Evolutionary conservation across 2,329 filamentous ascomycete species (phyloP), one percentile per base, ranked within the genome.

Genomic region (Calonectria multiphialidica): DNA sequence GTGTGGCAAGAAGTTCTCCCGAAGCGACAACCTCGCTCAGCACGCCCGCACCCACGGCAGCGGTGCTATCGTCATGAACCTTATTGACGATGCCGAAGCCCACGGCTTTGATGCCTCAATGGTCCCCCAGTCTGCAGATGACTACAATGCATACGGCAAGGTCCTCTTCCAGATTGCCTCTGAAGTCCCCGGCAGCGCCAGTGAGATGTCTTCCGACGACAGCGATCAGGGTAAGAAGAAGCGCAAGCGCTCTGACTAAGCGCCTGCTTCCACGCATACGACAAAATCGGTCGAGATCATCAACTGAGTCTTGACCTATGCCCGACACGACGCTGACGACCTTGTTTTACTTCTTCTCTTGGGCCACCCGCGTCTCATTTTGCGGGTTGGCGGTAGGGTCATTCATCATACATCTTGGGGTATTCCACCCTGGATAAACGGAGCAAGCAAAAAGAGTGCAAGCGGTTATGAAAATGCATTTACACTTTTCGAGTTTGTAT

Each of bases 1-100:
- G 87, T 99, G 97, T 81, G 96, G 97, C 80, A 99, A 99, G 93
- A 98, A 98, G 89, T 99, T 98, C 87, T 98, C 96, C 23, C 93
- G 97, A 80, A 98, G 95, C 79, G 97, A 99, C 87, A 99, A 99
- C 88, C 91, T 99, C 18, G 94, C 95, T 28, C 97, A 99, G 86
- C 97, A 99, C 83, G 93, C 97, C 75, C 92, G 97, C 75, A 99
- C 97, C 5, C 97, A 99, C 81, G 95, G 95, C 69, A 93, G 93
- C 71, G 95, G 95, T 74, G 94, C 95, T 73, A 94, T 98, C 76
- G 93, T 97, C 80, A 96, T 98, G 93, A 94, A 95, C 80, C 90
- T 98, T 62, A 89, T 97, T 62, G 94, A 96, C 76, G 90, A 93
- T 68, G 89, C 90, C 50, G 93, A 95, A 5, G 82, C 80, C 2